These are phyloP conservation scores for Ophiostoma triangulosporum DNA, from an alignment of 2,329 filamentous ascomycete genomes.

Conservation along the genomic window DNA sequence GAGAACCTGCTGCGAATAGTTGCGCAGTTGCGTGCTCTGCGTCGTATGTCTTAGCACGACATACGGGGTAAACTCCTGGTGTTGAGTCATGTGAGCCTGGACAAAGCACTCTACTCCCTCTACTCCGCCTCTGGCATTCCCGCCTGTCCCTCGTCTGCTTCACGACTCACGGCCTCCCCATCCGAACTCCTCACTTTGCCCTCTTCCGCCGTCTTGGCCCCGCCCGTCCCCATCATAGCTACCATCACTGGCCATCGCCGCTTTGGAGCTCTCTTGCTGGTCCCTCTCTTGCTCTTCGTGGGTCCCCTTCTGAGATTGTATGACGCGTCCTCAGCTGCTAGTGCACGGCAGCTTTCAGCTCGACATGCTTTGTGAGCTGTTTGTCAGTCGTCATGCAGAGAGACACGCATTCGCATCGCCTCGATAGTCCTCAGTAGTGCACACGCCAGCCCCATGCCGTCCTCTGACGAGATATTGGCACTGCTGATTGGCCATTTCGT, in stretches of 20 bases:
- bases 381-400: background rate
- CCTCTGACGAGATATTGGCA: background rate
- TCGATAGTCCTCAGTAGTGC: background rate
- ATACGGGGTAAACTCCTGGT: background rate
- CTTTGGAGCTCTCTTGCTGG: background rate
- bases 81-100: too few relatives aligned
- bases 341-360: background rate
- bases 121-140: background rate
- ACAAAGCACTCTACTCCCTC: too few relatives aligned
- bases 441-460: background rate
- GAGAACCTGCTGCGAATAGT: background rate
- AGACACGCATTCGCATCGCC: background rate
- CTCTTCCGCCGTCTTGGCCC: background rate
- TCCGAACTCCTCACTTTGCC: background rate
- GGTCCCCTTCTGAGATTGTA: background rate
- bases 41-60: background rate
- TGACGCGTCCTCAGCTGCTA: constrained; percentile 1
- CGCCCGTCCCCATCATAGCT: background rate
- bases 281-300: background rate
- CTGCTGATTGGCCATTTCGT: background rate
- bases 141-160: too few relatives aligned
- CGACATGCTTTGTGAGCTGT: background rate
- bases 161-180: background rate
- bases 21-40: too few relatives aligned
- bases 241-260: background rate